Evolutionary conservation across 2,329 filamentous ascomycete species (phyloP).

Genomic region (Aspergillus vadensis): DNA sequence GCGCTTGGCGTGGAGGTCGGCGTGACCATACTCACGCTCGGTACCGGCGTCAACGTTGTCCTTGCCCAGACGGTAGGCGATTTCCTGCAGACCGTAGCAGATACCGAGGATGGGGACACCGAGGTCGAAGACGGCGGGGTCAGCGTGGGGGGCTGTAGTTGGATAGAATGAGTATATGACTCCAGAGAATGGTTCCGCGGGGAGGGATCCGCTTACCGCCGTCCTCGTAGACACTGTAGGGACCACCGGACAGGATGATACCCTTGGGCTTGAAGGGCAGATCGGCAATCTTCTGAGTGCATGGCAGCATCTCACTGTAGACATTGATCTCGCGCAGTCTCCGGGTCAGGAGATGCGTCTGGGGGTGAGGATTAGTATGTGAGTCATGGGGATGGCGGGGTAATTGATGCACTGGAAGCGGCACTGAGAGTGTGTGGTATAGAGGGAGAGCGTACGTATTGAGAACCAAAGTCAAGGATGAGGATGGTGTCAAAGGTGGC

Average conservation of each 20-base stretch:
- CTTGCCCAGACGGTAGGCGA: conserved; percentile 68
- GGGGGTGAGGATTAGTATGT: conserved; percentile 1
- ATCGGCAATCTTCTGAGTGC: conserved; percentile 77
- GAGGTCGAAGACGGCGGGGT: conserved; percentile 78
- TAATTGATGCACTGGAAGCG: neutral
- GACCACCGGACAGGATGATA: conserved; percentile 57
- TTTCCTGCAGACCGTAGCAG: conserved; percentile 69
- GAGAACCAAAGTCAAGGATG: conserved; percentile 67
- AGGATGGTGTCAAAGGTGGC: conserved; percentile 65
- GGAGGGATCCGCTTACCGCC: conserved; percentile 38
- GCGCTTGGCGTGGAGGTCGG: conserved; percentile 63
- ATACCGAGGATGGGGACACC: conserved; percentile 63
- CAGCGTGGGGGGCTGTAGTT: conserved; percentile 68
- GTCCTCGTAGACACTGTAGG: conserved; percentile 78
- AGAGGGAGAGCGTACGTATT: conserved; percentile 16
- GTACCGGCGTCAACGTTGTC: conserved; percentile 69
- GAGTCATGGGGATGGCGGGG: conserved; percentile 2
- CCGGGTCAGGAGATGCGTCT: conserved; percentile 23
- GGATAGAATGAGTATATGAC: neutral
- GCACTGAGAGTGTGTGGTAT: neutral
- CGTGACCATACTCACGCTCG: conserved; percentile 71
- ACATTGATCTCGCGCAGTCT: conserved; percentile 75
- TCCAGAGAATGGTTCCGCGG: neutral
- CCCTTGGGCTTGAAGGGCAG: conserved; percentile 79
- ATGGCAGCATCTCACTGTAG: conserved; percentile 86